These are phyloP conservation scores for Canavalia gladiata DNA, from an alignment of 306 rosid genomes.

Conservation along the genomic window DNA sequence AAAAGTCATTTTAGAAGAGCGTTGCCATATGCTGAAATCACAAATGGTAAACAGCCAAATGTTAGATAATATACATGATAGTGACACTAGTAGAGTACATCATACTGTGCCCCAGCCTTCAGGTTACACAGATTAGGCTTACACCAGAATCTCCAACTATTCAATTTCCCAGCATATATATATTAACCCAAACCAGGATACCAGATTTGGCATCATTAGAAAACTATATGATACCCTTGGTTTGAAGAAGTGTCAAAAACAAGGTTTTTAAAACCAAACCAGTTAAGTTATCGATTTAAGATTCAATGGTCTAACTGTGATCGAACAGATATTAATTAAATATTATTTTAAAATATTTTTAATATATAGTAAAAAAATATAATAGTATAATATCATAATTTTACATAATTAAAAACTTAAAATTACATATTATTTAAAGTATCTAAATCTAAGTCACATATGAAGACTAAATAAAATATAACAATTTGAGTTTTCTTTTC, in stretches of 20 bases:
- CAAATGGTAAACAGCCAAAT: not conserved
- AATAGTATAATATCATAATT: too few species aligned
- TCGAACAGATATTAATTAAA: too few species aligned
- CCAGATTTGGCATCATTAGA: constrained; percentile 13
- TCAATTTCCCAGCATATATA: constrained; percentile 36
- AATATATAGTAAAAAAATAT: too few species aligned
- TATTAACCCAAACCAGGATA: not conserved
- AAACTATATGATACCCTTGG: not conserved
- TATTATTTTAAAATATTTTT: too few species aligned
- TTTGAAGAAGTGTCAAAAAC: not conserved
- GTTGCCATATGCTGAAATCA: not conserved
- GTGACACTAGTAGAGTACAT: not conserved
- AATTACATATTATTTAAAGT: too few species aligned
- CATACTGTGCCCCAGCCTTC: constrained; percentile 10
- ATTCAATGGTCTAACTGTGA: too few species aligned
- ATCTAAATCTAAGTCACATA: too few species aligned
- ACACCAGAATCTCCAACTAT: constrained; percentile 26
- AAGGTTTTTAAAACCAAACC: too few species aligned
- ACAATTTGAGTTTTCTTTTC: too few species aligned
- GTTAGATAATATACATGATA: constrained; percentile 33
- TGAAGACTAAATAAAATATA: too few species aligned
- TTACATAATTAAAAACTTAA: too few species aligned
- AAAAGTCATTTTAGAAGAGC: not conserved
- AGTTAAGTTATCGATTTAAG: too few species aligned
- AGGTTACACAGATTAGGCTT: constrained; percentile 5